Evolutionary conservation across 192 early-diverging fungal genomes (phyloP), one percentile per base, ranked within the genome.

Genomic region (Coemansia sp.): DNA sequence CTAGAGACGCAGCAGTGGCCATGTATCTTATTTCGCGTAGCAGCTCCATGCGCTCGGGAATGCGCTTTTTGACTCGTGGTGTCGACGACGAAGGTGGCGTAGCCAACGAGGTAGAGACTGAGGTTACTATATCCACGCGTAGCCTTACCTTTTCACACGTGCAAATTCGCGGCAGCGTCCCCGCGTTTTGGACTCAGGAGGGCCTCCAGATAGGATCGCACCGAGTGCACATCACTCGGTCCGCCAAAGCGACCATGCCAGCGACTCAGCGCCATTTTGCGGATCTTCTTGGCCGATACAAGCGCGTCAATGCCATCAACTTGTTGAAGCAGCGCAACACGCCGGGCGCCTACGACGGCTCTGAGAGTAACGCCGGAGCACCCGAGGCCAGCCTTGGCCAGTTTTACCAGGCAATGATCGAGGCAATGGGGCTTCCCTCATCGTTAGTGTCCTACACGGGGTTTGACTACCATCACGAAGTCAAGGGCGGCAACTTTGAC

Each of bases 91-190:
- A 93, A 65, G 98, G 98, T 34, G 87, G 92, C 71, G 95, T 96
- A 36, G 94, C 96, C n/a, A 99, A 99, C 74, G 98, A 96, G 81
- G 98, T 98, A 4, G 96, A 99, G 88, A 94, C 95, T 1, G 97
- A 99, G 79, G 87, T 94, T 21, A 85, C 96, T 10, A 73, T 95
- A 31, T 83, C 86, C 57, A 85, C 86, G 6, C 65, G 72, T 1
- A 72, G 59, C n/a, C 75, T 72, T 48, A 87, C 82, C 24, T 90
- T 92, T 56, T 87, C 93, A 11, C 94, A 91, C 68, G 88, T 93
- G 3, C 93, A 95, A 74, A 81, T 98, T 14, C 86, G 95, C 37
- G 95, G 95, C 67, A 93, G 92, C 64, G 89, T 93, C 13, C 91
- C 92, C 64, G 91, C 97, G 17, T 99, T 99, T 67, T 99, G 98